These are phyloP conservation scores for Panicum virgatum DNA, from an alignment of 202 grass and related monocot genomes.

Conservation along the genomic window DNA sequence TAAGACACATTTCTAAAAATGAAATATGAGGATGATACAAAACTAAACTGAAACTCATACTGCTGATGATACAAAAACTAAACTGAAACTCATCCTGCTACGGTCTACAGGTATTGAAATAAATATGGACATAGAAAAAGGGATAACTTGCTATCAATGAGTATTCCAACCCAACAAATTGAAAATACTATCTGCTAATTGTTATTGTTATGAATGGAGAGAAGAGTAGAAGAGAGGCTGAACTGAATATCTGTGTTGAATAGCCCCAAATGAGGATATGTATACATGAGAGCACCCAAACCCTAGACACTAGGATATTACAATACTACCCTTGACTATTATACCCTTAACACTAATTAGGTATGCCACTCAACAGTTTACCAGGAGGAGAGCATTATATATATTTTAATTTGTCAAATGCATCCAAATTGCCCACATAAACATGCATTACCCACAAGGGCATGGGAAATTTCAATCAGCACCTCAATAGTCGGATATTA, in stretches of 20 bases:
- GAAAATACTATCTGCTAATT: not conserved
- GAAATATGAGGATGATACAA: conserved; percentile 6
- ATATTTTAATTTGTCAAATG: conserved; percentile 9
- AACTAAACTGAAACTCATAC: not conserved
- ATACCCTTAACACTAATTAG: too few relatives aligned
- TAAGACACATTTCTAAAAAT: not conserved
- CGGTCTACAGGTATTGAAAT: not conserved
- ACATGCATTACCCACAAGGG: not conserved
- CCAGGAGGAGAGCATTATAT: not conserved
- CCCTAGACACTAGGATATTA: too few relatives aligned
- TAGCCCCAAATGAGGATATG: too few relatives aligned
- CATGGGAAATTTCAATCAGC: not conserved
- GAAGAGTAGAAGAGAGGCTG: too few relatives aligned
- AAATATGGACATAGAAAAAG: not conserved
- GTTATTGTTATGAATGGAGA: too few relatives aligned
- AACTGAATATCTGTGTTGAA: too few relatives aligned
- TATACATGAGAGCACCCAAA: too few relatives aligned
- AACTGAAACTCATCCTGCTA: not conserved
- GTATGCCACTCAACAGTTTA: not conserved
- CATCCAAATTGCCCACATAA: not conserved
- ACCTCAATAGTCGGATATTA: not conserved
- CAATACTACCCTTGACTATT: too few relatives aligned
- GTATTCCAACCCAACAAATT: not conserved
- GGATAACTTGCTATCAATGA: not conserved
- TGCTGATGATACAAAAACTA: not conserved